These are phyloP conservation scores for Capsaspora owczarzaki DNA, from an alignment of 78 protist species.

Conservation along the genomic window DNA sequence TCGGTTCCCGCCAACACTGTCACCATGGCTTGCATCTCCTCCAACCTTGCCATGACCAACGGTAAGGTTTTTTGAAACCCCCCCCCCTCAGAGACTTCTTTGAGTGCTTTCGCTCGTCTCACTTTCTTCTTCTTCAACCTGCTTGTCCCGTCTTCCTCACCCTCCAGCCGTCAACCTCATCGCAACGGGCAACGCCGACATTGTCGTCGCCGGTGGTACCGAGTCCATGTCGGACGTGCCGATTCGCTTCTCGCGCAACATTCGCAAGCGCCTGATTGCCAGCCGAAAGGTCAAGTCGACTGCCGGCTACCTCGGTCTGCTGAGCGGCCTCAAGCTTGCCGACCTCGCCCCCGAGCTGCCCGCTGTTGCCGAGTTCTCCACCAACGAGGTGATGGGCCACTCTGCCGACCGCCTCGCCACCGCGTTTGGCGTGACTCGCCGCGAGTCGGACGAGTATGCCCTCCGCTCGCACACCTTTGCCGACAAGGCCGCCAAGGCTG, in stretches of 20 bases:
- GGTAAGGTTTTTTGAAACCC: too few species aligned
- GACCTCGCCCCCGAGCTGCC: constrained; percentile 45
- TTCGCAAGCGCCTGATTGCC: constrained; percentile 27
- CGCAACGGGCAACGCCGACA: constrained; percentile 13
- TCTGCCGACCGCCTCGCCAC: constrained; percentile 52
- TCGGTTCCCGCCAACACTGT: too few species aligned
- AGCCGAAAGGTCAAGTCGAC: neutral
- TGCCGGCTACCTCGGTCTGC: constrained; percentile 3
- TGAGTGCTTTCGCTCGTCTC: too few species aligned
- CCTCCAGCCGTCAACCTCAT: constrained; percentile 1
- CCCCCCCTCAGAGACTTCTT: too few species aligned
- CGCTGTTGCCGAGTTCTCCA: constrained; percentile 52
- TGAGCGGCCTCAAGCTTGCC: constrained; percentile 1
- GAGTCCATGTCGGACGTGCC: constrained; percentile 91
- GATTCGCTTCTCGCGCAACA: constrained; percentile 23
- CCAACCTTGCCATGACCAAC: too few species aligned
- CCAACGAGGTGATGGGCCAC: constrained; percentile 68
- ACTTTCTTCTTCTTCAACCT: too few species aligned
- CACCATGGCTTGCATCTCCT: too few species aligned
- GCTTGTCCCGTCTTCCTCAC: too few species aligned
- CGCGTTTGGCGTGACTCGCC: constrained; percentile 42
- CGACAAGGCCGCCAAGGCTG: constrained; percentile 18
- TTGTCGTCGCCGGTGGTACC: constrained; percentile 90
- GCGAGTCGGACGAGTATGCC: constrained; percentile 53
- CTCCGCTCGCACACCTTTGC: constrained; percentile 45